Conservation (phyloP, 1,284 basidiomycete species). For the Naganishia liquefaciens region DNA sequence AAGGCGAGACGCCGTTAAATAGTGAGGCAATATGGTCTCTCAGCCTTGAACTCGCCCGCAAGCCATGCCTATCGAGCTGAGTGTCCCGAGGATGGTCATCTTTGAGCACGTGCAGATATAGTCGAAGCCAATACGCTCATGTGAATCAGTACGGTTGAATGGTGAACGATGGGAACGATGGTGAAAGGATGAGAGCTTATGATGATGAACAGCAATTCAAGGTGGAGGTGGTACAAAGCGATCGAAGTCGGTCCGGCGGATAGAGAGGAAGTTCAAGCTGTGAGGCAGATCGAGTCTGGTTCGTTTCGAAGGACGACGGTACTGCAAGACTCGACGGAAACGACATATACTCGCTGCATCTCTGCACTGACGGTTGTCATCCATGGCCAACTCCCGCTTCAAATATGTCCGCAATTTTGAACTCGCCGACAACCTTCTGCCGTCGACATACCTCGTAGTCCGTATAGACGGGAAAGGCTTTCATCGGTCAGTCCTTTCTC, state of each 20-base stretch:
- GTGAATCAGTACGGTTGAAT: neutral
- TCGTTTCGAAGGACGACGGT: too few relatives aligned
- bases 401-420: slow-evolving; percentile 91
- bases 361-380: too few relatives aligned
- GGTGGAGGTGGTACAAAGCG: slow-evolving; percentile 12
- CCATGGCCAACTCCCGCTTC: slow-evolving; percentile 88
- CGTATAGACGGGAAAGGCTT: slow-evolving; percentile 93
- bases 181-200: slow-evolving; percentile 1
- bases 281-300: too few relatives aligned
- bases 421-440: slow-evolving; percentile 80
- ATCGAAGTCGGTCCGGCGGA: neutral
- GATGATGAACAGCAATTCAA: neutral
- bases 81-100: slow-evolving; percentile 40
- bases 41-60: slow-evolving; percentile 43
- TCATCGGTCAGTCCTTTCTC: slow-evolving; percentile 66
- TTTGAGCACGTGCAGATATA: neutral
- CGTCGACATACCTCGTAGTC: slow-evolving; percentile 79
- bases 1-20: neutral
- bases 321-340: too few relatives aligned
- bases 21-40: too few relatives aligned
- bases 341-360: too few relatives aligned
- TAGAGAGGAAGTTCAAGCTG: too few relatives aligned
- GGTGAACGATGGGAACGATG: neutral
- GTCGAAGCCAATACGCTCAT: neutral
- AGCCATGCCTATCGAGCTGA: slow-evolving; percentile 53